phyloP scores from a whole-genome alignment of 163 green algal genomes.

The Prototheca cutis region DNA sequence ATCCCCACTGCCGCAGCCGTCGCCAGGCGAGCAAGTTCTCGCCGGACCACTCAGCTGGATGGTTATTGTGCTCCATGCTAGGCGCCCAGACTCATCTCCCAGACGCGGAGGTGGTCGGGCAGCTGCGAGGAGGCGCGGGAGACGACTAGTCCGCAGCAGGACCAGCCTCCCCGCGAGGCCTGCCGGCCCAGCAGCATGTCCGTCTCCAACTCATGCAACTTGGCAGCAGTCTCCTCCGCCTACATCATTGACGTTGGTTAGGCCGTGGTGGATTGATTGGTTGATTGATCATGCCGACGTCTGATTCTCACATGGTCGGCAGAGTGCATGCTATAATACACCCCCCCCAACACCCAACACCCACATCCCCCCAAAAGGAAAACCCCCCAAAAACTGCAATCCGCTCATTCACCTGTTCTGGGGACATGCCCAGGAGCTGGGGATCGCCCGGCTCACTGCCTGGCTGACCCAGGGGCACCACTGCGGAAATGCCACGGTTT shows the following conservation, averaged over 20 bases:
- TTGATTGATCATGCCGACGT: too few species aligned
- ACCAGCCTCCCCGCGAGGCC: constrained; percentile 11
- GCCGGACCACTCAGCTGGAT: too few species aligned
- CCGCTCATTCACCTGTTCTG: constrained; percentile 28
- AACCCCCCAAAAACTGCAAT: too few species aligned
- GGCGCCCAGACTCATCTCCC: constrained; percentile 18
- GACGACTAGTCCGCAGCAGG: constrained; percentile 25
- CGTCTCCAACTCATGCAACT: constrained; percentile 27
- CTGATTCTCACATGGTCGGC: not conserved
- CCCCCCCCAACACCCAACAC: too few species aligned
- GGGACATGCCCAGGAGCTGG: constrained; percentile 30
- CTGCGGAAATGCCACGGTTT: constrained; percentile 12
- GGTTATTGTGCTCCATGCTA: not conserved
- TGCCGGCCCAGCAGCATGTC: constrained; percentile 29
- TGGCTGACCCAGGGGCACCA: constrained; percentile 25
- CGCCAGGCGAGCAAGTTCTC: too few species aligned
- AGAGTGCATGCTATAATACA: not conserved
- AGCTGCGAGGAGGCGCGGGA: constrained; percentile 6
- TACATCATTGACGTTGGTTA: too few species aligned
- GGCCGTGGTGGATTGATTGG: too few species aligned
- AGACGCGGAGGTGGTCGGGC: constrained; percentile 30
- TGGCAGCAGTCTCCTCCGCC: constrained; percentile 29
- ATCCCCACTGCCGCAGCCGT: too few species aligned
- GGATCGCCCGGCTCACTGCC: constrained; percentile 26
- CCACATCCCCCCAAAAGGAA: too few species aligned